Conservation (phyloP, 495 filamentous ascomycete genomes). For the Aspergillus campestris region DNA sequence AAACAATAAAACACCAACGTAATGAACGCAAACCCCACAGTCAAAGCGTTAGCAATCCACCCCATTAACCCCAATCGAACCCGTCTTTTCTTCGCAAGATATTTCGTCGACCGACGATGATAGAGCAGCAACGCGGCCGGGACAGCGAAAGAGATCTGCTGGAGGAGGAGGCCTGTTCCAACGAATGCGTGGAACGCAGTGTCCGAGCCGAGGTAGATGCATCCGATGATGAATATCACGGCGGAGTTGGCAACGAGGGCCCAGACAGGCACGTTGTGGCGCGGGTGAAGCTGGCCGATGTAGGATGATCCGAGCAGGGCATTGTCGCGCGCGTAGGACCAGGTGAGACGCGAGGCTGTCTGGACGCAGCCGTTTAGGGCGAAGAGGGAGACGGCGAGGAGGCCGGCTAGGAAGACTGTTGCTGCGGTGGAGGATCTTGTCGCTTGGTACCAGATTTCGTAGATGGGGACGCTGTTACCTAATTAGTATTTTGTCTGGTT, state of each 20-base stretch:
- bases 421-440: conserved; percentile 14
- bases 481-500: not conserved
- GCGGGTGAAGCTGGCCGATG: conserved; percentile 11
- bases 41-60: conserved; percentile 11
- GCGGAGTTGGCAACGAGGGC: conserved; percentile 13
- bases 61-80: conserved; percentile 7
- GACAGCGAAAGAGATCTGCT: conserved; percentile 12
- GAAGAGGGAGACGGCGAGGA: conserved; percentile 16
- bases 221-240: conserved; percentile 16
- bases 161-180: conserved; percentile 11
- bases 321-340: conserved; percentile 31
- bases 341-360: conserved; percentile 27
- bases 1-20: conserved; percentile 13
- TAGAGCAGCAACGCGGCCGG: conserved; percentile 9
- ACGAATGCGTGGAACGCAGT: conserved; percentile 18
- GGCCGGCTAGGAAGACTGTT: conserved; percentile 15
- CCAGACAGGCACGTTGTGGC: conserved; percentile 14
- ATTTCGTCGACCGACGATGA: conserved; percentile 3
- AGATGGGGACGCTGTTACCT: conserved; percentile 12
- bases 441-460: conserved; percentile 20
- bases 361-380: conserved; percentile 18
- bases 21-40: conserved; percentile 7
- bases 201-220: conserved; percentile 18
- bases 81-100: not conserved
- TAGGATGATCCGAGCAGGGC: conserved; percentile 13